These are phyloP conservation scores for Carnegiea gigantea DNA, from an alignment of 179 eudicot species.

Conservation along the genomic window DNA sequence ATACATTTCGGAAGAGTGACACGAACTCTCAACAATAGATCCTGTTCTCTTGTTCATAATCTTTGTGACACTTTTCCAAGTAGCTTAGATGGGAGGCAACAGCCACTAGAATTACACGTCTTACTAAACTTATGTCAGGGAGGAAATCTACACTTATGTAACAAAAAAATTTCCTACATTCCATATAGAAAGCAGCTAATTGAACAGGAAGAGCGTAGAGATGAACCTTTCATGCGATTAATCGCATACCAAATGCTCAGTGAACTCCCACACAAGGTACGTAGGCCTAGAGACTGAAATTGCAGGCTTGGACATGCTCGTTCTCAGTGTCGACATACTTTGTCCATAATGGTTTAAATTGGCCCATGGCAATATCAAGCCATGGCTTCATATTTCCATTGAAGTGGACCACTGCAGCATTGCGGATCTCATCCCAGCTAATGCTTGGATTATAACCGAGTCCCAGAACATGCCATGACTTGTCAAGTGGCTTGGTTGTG, in stretches of 20 bases:
- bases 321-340: constrained; percentile 66
- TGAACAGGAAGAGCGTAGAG: constrained; percentile 15
- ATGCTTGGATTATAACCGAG: constrained; percentile 83
- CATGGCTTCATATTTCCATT: constrained; percentile 91
- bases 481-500: constrained; percentile 82
- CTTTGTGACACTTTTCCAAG: constrained; percentile 9
- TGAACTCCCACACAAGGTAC: neutral
- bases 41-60: constrained; percentile 10
- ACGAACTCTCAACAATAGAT: constrained; percentile 19
- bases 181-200: constrained; percentile 13
- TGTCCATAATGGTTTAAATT: constrained; percentile 75
- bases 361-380: constrained; percentile 84
- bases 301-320: constrained; percentile 70
- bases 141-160: constrained; percentile 18
- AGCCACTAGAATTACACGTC: constrained; percentile 11
- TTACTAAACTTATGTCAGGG: constrained; percentile 15
- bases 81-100: constrained; percentile 3
- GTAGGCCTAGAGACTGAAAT: constrained; percentile 46
- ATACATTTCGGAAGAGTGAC: constrained; percentile 31
- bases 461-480: constrained; percentile 87
- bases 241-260: neutral
- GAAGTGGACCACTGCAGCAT: constrained; percentile 85
- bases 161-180: constrained; percentile 26
- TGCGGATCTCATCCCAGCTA: constrained; percentile 69
- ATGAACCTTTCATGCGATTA: constrained; percentile 15